A percentile compares a stretch with the other conserved stretches of the same genome.
phyloP scores from a whole-genome alignment of 1,284 basidiomycete genomes.

The Laetiporus sulphureus region DNA sequence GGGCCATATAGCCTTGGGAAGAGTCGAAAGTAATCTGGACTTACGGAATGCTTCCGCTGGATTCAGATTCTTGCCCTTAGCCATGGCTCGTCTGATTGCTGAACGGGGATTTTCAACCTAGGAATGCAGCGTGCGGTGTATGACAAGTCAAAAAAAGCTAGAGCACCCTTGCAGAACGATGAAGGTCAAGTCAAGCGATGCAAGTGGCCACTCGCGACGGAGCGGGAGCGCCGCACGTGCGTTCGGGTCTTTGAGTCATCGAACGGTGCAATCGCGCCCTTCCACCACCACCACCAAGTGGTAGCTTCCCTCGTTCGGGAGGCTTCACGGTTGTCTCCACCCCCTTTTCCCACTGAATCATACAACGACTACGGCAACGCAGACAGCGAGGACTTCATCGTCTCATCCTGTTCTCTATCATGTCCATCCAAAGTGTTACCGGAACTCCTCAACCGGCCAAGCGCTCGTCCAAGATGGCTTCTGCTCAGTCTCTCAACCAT shows the following conservation, averaged over 20 bases:
- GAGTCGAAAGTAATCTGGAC: slow-evolving; percentile 16
- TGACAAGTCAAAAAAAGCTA: too few relatives aligned
- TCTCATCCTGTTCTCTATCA: slow-evolving; percentile 21
- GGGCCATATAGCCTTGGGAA: too few relatives aligned
- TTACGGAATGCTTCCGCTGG: slow-evolving; percentile 81
- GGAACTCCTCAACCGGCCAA: slow-evolving; percentile 31
- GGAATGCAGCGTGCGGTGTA: too few relatives aligned
- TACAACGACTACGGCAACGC: slow-evolving; percentile 6
- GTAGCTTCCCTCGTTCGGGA: slow-evolving; percentile 21
- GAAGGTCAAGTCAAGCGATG: too few relatives aligned
- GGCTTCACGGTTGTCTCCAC: slow-evolving; percentile 14
- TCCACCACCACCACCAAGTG: slow-evolving; percentile 11
- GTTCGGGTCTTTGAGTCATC: slow-evolving; percentile 24
- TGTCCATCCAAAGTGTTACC: slow-evolving; percentile 23
- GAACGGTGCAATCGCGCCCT: slow-evolving; percentile 5
- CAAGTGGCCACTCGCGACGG: neutral
- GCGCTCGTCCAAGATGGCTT: slow-evolving; percentile 59
- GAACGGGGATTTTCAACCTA: too few relatives aligned
- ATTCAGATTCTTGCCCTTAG: slow-evolving; percentile 76
- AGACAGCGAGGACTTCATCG: slow-evolving; percentile 24
- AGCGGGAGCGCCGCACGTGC: slow-evolving; percentile 25
- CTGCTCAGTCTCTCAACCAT: slow-evolving; percentile 62
- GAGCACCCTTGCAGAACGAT: too few relatives aligned
- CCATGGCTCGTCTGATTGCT: slow-evolving; percentile 51
- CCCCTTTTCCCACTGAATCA: slow-evolving; percentile 1